phyloP scores from a whole-genome alignment of 176 grass and related monocot species.

The Oryza nivara region DNA sequence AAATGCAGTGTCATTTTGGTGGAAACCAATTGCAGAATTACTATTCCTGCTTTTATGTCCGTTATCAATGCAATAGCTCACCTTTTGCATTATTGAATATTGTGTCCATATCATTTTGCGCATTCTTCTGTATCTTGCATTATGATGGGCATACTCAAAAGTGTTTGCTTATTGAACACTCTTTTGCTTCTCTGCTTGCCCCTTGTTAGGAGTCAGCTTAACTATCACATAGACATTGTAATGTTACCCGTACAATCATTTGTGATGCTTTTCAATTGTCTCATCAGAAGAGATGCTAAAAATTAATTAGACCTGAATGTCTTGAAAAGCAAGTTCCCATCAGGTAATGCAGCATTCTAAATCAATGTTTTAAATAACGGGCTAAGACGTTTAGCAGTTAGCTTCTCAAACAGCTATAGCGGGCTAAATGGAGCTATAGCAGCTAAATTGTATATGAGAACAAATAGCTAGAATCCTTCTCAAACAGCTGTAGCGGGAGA shows the following conservation, averaged over 20 bases:
- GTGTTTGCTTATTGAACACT: not conserved
- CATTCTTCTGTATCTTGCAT: conserved; percentile 7
- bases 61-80: not conserved
- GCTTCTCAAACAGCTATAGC: no score
- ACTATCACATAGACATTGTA: not conserved
- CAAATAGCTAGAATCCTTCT: no score
- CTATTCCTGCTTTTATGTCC: not conserved
- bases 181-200: not conserved
- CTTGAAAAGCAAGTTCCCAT: not conserved
- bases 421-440: no score
- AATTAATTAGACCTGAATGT: not conserved
- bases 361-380: no score
- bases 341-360: not conserved
- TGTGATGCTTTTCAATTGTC: not conserved
- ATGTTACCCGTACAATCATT: not conserved
- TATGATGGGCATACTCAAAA: not conserved
- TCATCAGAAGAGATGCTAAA: not conserved
- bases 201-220: not conserved
- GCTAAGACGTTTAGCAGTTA: no score
- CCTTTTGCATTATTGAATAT: not conserved
- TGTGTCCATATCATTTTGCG: not conserved
- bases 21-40: not conserved
- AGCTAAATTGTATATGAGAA: no score
- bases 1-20: not conserved
- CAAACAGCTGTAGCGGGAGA: no score